Base-by-base conservation (phyloP, 148 eudicot species). In the Silene conica region DNA sequence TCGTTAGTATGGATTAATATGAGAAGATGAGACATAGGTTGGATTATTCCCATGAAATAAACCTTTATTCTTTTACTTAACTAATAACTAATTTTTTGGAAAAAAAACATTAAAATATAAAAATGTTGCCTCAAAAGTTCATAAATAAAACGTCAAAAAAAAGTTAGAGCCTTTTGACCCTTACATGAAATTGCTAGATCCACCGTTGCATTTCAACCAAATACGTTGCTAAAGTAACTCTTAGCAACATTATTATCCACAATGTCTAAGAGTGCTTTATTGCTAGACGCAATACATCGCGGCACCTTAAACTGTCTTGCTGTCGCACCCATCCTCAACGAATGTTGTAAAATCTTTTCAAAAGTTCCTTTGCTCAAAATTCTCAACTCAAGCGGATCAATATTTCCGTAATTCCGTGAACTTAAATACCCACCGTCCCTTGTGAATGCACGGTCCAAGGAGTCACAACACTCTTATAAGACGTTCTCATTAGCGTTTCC, bases 221-320 rank as follows among this genome's bases (percentile, higher is more conserved):
- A 96, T 7, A 89, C 91, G 76, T 87, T 81, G 28, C 99, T 96
- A 67, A 86, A 80, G 70, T 82, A 92, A 75, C 82, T 86, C 80
- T 80, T 73, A 9, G 72, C 88, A 62, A 86, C 91, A 82, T 87
- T 86, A 63, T 28, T 62, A 56, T 57, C 63, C 72, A 92, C 73
- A 23, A 96, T 85, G 72, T 86, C 86, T 82, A 92, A 67, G 55
- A 96, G 69, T 1, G 19, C 46, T 54, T 69, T 72, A 43, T 96
- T 96, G 0, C 45, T 70, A 1, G 86, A 68, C n/a, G 88, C 86
- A 10, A 95, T 85, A 58, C 89, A 96, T n/a, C 99, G 46, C 6
- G 99, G 97, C 1, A 92, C 88, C 83, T 96, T 96, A 81, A 90
- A 92, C 83, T 96, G 99, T 83, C 87, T 96, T 12, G 83, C 81